A percentile compares a stretch with the other conserved stretches of the same genome.
Evolutionary conservation across 2,329 filamentous ascomycete species (phyloP).

Genomic region (Fusarium irregulare): DNA sequence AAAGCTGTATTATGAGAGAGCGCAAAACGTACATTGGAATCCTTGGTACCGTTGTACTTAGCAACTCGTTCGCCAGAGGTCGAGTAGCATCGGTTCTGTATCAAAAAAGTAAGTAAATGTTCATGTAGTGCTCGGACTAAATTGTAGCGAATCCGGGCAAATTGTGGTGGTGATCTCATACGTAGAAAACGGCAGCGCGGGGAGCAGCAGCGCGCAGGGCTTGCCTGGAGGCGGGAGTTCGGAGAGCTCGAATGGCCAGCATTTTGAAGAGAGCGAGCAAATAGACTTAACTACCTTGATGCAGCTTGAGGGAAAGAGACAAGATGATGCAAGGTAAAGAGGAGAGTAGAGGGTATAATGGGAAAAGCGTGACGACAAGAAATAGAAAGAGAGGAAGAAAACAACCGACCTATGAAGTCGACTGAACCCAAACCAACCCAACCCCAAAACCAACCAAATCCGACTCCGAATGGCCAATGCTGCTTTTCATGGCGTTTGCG

Average conservation of each 20-base stretch:
- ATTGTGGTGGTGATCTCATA: constrained; percentile 44
- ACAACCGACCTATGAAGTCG: constrained; percentile 13
- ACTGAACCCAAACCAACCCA: constrained; percentile 14
- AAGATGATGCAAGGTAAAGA: constrained; percentile 34
- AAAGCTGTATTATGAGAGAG: constrained; percentile 24
- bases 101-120: constrained; percentile 31
- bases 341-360: constrained; percentile 30
- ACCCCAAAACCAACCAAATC: constrained; percentile 36
- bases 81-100: constrained; percentile 72
- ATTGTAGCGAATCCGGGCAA: constrained; percentile 12
- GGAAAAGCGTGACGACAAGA: constrained; percentile 28
- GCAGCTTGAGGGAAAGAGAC: constrained; percentile 36
- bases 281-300: constrained; percentile 15
- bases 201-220: constrained; percentile 77
- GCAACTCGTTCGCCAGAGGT: constrained; percentile 78
- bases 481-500: constrained; percentile 24
- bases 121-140: constrained; percentile 27
- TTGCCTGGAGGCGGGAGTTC: constrained; percentile 80
- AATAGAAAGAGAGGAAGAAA: constrained; percentile 31
- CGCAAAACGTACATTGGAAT: constrained; percentile 76
- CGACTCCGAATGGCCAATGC: constrained; percentile 39
- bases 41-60: constrained; percentile 93
- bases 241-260: constrained; percentile 84
- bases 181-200: constrained; percentile 61
- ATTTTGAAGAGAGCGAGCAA: constrained; percentile 66